phyloP scores from a whole-genome alignment of 306 rosid genomes.

The Vigna hirtella region DNA sequence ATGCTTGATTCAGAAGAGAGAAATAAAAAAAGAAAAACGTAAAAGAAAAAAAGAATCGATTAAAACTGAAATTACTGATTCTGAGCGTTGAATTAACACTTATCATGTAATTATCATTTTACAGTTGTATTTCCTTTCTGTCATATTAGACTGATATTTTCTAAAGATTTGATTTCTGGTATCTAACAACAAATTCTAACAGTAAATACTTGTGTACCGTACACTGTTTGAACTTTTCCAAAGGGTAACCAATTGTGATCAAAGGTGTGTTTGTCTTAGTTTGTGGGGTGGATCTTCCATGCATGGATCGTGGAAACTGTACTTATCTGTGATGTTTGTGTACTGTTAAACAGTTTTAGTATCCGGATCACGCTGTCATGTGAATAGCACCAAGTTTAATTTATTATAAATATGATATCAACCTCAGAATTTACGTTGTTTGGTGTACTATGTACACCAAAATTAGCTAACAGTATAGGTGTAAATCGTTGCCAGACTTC shows the following conservation, averaged over 20 bases:
- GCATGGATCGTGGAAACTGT: background rate
- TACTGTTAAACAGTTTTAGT: slow-evolving; percentile 2
- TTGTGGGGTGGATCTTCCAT: background rate
- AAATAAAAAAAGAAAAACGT: no score
- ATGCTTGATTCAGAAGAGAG: no score
- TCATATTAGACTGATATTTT: no score
- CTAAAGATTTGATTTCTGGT: no score
- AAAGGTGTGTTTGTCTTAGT: background rate
- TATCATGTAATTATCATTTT: no score
- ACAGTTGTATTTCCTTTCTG: no score
- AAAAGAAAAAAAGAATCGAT: no score
- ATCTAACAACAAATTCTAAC: no score
- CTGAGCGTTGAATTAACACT: no score
- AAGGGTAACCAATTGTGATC: background rate
- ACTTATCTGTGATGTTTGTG: background rate
- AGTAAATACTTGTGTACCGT: no score
- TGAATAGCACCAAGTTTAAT: background rate
- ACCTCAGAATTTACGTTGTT: background rate
- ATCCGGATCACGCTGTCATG: background rate
- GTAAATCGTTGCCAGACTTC: background rate
- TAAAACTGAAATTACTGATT: no score
- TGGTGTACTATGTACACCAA: background rate
- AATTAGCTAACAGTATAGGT: background rate
- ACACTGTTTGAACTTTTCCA: background rate
- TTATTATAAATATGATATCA: background rate